Percentiles rank a stretch among this genome's conserved stretches.
These are phyloP conservation scores for Chrysoporthe puriensis DNA, from an alignment of 2,329 filamentous ascomycete species.

Conservation along the genomic window DNA sequence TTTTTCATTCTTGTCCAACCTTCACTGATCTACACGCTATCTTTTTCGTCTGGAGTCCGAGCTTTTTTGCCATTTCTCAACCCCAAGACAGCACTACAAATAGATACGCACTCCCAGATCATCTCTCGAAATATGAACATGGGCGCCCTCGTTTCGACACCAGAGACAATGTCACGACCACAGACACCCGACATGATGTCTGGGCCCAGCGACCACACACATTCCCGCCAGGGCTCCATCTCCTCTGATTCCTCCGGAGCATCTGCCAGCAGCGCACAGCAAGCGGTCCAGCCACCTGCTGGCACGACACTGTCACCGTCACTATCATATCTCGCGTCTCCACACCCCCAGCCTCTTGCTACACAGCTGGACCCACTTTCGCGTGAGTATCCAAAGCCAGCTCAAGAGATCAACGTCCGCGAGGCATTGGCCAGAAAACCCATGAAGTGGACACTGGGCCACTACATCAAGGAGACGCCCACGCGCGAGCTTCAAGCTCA, in stretches of 20 bases:
- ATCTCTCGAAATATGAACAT: not conserved
- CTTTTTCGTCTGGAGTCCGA: not conserved
- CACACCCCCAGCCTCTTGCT: not conserved
- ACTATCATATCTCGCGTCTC: not conserved
- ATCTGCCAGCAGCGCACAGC: slow-evolving; percentile 21
- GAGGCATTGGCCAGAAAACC: slow-evolving; percentile 49
- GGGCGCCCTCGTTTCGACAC: slow-evolving; percentile 6
- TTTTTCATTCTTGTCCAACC: not conserved
- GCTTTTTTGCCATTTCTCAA: not conserved
- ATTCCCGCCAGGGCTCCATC: slow-evolving; percentile 27
- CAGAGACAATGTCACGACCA: not conserved
- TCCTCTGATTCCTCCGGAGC: slow-evolving; percentile 26
- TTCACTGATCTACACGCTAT: not conserved
- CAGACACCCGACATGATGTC: not conserved
- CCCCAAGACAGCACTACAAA: not conserved
- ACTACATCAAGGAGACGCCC: slow-evolving; percentile 37
- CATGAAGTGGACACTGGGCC: slow-evolving; percentile 43
- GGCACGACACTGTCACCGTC: slow-evolving; percentile 4
- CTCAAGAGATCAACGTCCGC: slow-evolving; percentile 44
- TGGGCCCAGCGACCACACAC: not conserved
- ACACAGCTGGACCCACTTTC: slow-evolving; percentile 39
- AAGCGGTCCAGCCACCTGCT: slow-evolving; percentile 14
- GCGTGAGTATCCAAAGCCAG: slow-evolving; percentile 47
- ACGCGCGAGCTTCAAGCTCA: slow-evolving; percentile 34
- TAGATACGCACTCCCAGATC: not conserved